phyloP scores from a whole-genome alignment of 371 early-diverging fungal genomes.

The Mucor indicus region DNA sequence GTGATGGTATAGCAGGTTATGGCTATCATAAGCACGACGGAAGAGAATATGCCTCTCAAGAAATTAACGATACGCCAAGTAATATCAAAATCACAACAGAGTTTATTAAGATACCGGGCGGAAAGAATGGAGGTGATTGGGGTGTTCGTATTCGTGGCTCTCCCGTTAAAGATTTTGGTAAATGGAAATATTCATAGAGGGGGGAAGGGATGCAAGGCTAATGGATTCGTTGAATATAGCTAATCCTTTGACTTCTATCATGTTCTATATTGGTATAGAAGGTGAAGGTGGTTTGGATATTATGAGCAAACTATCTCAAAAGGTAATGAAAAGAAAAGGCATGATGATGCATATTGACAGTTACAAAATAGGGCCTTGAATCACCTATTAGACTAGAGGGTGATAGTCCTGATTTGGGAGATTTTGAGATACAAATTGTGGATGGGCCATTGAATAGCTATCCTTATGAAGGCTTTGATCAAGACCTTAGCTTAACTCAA shows the following conservation, averaged over 20 bases:
- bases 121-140: constrained; percentile 81
- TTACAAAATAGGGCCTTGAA: constrained; percentile 40
- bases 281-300: constrained; percentile 62
- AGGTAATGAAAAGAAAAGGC: constrained; percentile 25
- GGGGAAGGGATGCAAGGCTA: too few relatives aligned
- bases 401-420: constrained; percentile 61
- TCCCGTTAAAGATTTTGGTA: constrained; percentile 44
- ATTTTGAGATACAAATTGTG: constrained; percentile 59
- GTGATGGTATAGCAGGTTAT: constrained; percentile 74
- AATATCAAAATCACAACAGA: constrained; percentile 76
- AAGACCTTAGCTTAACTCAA: constrained; percentile 42
- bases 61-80: constrained; percentile 66
- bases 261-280: constrained; percentile 71
- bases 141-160: constrained; percentile 78
- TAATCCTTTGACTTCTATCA: constrained; percentile 31
- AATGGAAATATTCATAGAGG: too few relatives aligned
- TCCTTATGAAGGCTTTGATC: constrained; percentile 18
- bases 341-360: too few relatives aligned
- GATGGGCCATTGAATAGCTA: constrained; percentile 44
- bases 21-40: constrained; percentile 92
- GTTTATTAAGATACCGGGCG: constrained; percentile 74
- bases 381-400: constrained; percentile 52
- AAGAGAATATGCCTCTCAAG: constrained; percentile 74
- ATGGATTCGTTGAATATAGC: too few relatives aligned
- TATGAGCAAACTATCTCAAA: constrained; percentile 32